Evolutionary conservation across 2,329 filamentous ascomycete genomes (phyloP), one percentile per base, ranked within the genome.

Genomic region (Cladophialophora chaetospira): DNA sequence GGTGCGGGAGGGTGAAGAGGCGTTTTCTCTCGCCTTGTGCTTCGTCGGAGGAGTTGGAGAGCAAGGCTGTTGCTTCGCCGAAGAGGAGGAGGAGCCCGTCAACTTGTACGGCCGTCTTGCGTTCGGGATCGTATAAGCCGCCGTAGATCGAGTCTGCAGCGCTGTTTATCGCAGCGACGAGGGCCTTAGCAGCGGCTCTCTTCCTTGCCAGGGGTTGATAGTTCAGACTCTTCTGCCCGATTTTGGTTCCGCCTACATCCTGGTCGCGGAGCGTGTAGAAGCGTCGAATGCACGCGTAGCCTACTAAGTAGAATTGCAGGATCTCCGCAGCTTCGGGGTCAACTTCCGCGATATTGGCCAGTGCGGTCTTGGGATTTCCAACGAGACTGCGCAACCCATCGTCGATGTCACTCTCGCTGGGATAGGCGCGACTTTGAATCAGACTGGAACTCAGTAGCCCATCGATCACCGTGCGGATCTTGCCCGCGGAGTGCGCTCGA

Each of bases 191-290:
- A 4, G 92, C 86, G 63, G 88, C 84, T 53, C 84, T 83, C 63
- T 86, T 88, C 17, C 87, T 78, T 10, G 82, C 78, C 19, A 86
- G 74, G 33, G 60, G 57, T 56, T 77, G 73, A 80, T 73, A 21
- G 73, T 69, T 42, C 67, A 59, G 11, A 46, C 2, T 55, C 19
- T n/a, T 15, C 17, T 19, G 47, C 9, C 15, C 10, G 48, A 19
- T 1, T 15, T 47, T 55, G n/a, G 6, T 36, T 8, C 73, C 60
- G 4, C 71, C 61, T 3, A 79, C 62, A n/a, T 80, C 78, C 66
- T 84, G 82, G 68, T 97, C 93, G 46, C 93, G 85, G n/a, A 92
- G 81, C 61, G 92, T 88, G 72, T 96, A 97, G 76, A 93, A 97
- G 64, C 87, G 88, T 31, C 93, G 88, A 17, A 97, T 79, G 0